phyloP scores from a whole-genome alignment of 192 early-diverging fungal genomes.

The Radiomyces spectabilis region DNA sequence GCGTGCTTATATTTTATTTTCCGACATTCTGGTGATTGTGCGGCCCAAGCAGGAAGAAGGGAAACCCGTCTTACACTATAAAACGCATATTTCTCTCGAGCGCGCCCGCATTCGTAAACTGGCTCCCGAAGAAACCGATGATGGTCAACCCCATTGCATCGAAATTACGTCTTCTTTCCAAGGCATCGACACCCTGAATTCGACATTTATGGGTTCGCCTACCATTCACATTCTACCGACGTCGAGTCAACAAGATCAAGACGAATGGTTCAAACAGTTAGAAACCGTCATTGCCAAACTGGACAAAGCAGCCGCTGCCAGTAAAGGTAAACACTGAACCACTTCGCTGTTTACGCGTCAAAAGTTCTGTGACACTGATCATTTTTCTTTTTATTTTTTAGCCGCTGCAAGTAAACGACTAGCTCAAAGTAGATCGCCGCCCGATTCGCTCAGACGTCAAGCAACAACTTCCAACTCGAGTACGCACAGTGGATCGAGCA shows the following conservation, averaged over 20 bases:
- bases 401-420: no score
- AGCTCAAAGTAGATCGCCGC: no score
- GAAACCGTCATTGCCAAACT: conserved; percentile 8
- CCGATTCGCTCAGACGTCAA: no score
- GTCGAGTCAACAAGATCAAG: conserved; percentile 2
- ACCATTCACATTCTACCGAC: conserved; percentile 5
- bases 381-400: no score
- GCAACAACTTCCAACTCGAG: no score
- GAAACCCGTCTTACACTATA: conserved; percentile 9
- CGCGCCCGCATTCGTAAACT: conserved; percentile 2
- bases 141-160: background rate
- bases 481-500: no score
- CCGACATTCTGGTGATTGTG: conserved; percentile 18
- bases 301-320: background rate
- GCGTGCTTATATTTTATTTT: conserved; percentile 15
- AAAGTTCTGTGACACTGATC: no score
- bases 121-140: background rate
- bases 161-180: conserved; percentile 6
- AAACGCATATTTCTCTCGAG: conserved; percentile 11
- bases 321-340: conserved; percentile 12
- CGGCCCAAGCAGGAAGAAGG: conserved; percentile 5
- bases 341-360: no score
- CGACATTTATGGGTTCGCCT: conserved; percentile 15
- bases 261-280: conserved; percentile 8
- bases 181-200: conserved; percentile 10